Conservation (phyloP, 1,284 basidiomycete species). For the Trichosporon inkin region DNA sequence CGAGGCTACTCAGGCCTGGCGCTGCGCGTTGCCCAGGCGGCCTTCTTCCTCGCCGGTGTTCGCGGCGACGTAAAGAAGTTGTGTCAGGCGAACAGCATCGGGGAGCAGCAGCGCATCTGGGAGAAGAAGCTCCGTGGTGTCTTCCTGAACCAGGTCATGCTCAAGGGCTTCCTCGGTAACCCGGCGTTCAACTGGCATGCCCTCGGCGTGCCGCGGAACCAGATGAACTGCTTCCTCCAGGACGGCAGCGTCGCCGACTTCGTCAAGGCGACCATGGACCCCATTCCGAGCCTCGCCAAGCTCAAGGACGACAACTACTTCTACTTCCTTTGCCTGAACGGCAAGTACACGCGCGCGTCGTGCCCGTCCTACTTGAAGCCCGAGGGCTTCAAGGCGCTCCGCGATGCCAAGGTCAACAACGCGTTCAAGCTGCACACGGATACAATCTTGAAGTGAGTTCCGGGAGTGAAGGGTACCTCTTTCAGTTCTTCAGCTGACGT, state of each 20-base stretch:
- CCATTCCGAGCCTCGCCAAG: conserved; percentile 56
- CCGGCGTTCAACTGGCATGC: conserved; percentile 77
- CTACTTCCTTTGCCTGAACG: conserved; percentile 64
- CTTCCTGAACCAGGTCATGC: conserved; percentile 63
- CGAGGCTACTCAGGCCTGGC: conserved; percentile 70
- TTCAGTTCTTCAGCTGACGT: conserved; percentile 15
- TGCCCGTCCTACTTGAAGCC: conserved; percentile 71
- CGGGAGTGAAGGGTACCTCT: background rate
- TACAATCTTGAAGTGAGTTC: conserved; percentile 65
- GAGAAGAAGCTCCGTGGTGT: conserved; percentile 59
- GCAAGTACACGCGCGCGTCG: conserved; percentile 63
- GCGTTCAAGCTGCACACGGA: conserved; percentile 72
- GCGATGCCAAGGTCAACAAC: conserved; percentile 58
- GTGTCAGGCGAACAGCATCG: conserved; percentile 58
- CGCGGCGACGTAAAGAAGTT: conserved; percentile 58
- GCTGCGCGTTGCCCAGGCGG: conserved; percentile 61
- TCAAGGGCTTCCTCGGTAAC: conserved; percentile 59
- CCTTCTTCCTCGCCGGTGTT: conserved; percentile 63
- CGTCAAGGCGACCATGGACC: conserved; percentile 63
- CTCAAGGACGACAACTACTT: conserved; percentile 64
- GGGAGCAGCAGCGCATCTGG: conserved; percentile 68
- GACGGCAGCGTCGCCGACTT: conserved; percentile 63
- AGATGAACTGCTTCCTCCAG: conserved; percentile 64
- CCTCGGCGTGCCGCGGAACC: conserved; percentile 71
- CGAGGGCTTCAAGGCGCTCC: conserved; percentile 61